Evolutionary conservation across 805 yeast species (phyloP).

Genomic region (Ogataea pilisensis): DNA sequence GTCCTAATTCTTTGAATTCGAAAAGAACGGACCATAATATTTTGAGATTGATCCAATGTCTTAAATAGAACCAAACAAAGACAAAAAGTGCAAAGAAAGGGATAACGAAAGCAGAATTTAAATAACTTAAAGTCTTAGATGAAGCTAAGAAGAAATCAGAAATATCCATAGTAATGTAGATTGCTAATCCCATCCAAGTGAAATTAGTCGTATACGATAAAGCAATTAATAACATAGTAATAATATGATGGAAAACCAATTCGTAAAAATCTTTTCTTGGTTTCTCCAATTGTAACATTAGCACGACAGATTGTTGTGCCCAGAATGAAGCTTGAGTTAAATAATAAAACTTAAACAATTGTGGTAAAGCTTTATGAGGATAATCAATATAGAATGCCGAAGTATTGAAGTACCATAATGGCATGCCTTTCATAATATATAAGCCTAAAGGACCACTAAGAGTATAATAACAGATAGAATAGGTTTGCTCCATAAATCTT

Average conservation of each 20-base stretch:
- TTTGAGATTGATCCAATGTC: slow-evolving; percentile 79
- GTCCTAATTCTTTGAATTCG: slow-evolving; percentile 83
- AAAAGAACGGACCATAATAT: slow-evolving; percentile 83
- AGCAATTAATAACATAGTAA: slow-evolving; percentile 84
- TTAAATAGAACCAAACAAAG: slow-evolving; percentile 75
- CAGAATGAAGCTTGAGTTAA: slow-evolving; percentile 94
- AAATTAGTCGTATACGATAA: slow-evolving; percentile 90
- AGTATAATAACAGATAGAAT: slow-evolving; percentile 77
- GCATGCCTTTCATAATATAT: slow-evolving; percentile 78
- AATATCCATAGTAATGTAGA: slow-evolving; percentile 93
- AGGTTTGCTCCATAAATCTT: slow-evolving; percentile 92
- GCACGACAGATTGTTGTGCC: slow-evolving; percentile 90
- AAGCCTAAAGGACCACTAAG: slow-evolving; percentile 81
- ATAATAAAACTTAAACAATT: slow-evolving; percentile 73
- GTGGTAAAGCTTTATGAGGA: slow-evolving; percentile 77
- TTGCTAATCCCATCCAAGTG: slow-evolving; percentile 90
- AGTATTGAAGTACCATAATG: slow-evolving; percentile 89
- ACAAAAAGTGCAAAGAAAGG: slow-evolving; percentile 70
- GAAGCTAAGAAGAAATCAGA: slow-evolving; percentile 84
- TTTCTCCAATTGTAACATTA: slow-evolving; percentile 81
- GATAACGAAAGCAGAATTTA: slow-evolving; percentile 60
- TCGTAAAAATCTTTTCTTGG: slow-evolving; percentile 94
- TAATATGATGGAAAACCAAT: slow-evolving; percentile 86
- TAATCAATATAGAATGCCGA: slow-evolving; percentile 71
- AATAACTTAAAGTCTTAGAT: slow-evolving; percentile 83